Conservation (phyloP, 176 grass and related monocot species). For the Melocanna baccifera region DNA sequence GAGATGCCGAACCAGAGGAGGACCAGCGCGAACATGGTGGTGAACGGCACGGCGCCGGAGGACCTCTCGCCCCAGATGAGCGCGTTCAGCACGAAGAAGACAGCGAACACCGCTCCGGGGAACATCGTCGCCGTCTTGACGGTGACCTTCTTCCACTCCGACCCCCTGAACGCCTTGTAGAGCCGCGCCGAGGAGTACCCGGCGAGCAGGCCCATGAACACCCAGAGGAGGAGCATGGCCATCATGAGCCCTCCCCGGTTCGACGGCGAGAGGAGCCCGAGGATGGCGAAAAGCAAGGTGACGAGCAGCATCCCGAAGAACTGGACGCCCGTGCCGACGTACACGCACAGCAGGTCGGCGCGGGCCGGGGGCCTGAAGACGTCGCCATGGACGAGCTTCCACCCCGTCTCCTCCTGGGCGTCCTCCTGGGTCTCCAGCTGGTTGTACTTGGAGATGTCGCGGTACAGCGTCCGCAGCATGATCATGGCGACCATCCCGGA, state of each 20-base stretch:
- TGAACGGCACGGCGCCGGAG: constrained; percentile 79
- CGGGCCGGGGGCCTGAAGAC: constrained; percentile 70
- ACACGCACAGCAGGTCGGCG: constrained; percentile 69
- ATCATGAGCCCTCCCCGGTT: constrained; percentile 84
- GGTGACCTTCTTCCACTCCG: constrained; percentile 78
- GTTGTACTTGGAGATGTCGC: constrained; percentile 83
- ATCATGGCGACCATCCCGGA: constrained; percentile 96
- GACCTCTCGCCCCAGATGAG: constrained; percentile 92
- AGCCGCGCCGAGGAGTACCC: constrained; percentile 70
- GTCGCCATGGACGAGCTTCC: constrained; percentile 94
- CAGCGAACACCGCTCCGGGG: constrained; percentile 51
- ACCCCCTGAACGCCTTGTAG: constrained; percentile 74
- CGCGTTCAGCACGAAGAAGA: constrained; percentile 81
- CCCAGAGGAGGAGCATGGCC: constrained; percentile 78
- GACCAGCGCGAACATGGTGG: constrained; percentile 86
- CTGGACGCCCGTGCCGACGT: constrained; percentile 75
- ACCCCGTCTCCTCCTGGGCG: constrained; percentile 91
- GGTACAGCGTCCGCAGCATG: constrained; percentile 85
- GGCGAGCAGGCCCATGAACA: constrained; percentile 84
- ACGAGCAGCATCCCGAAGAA: constrained; percentile 89
- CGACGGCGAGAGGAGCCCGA: constrained; percentile 73
- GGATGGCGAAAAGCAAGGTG: constrained; percentile 80
- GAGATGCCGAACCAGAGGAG: constrained; percentile 96
- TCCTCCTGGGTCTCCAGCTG: constrained; percentile 87
- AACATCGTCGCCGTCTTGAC: constrained; percentile 74